Percentiles rank a stretch among this genome's conserved stretches.
Conservation (phyloP, 2,329 filamentous ascomycete species). For the Fusarium sp. region DNA sequence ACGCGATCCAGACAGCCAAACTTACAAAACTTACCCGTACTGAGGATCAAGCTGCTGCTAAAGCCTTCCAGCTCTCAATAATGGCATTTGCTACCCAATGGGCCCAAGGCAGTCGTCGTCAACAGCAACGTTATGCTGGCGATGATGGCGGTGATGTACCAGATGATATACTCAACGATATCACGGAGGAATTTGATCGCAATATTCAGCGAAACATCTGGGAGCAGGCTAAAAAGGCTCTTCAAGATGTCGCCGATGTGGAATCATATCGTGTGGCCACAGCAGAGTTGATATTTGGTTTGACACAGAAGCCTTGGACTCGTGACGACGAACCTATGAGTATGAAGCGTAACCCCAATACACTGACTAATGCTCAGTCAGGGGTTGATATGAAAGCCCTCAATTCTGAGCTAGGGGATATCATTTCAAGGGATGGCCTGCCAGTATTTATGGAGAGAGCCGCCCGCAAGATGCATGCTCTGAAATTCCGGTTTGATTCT, state of each 20-base stretch:
- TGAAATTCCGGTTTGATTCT: constrained; percentile 44
- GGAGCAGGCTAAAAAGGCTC: constrained; percentile 52
- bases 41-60: constrained; percentile 35
- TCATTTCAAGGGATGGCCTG: constrained; percentile 41
- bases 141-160: constrained; percentile 21
- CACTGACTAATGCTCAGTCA: constrained; percentile 1
- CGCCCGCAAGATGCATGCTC: constrained; percentile 45
- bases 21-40: constrained; percentile 34
- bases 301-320: constrained; percentile 52
- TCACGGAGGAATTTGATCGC: constrained; percentile 54
- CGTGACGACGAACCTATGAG: constrained; percentile 22
- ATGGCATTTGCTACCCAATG: constrained; percentile 47
- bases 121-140: constrained; percentile 34
- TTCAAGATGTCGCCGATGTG: constrained; percentile 52
- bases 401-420: constrained; percentile 33
- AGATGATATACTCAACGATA: constrained; percentile 37
- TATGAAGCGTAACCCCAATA: neutral
- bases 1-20: constrained; percentile 39
- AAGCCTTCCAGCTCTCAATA: constrained; percentile 41
- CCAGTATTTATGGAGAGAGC: constrained; percentile 44
- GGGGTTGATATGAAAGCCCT: constrained; percentile 26
- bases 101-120: constrained; percentile 47
- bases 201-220: constrained; percentile 53
- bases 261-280: constrained; percentile 56
- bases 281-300: constrained; percentile 55